Conservation (phyloP, 1,284 basidiomycete species). For the Sanghuangporus weigelae region DNA sequence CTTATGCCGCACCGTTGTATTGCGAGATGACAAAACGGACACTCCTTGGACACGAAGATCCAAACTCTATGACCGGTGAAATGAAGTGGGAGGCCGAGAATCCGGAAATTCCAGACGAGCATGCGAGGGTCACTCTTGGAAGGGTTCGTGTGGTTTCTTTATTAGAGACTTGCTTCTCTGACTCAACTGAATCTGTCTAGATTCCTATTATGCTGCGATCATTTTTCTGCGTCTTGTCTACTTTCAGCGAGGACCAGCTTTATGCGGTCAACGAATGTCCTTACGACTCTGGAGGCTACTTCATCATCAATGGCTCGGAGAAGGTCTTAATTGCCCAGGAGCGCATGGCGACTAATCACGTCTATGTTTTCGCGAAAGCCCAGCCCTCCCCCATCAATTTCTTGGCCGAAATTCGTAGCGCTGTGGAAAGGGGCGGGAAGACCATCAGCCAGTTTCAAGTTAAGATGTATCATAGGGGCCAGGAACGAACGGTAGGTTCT, state of each 20-base stretch:
- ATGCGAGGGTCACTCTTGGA: background rate
- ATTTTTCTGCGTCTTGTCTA: constrained; percentile 89
- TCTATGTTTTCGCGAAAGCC: constrained; percentile 98
- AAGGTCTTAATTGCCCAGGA: constrained; percentile 99
- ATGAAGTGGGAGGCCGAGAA: constrained; percentile 78
- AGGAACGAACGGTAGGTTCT: constrained; percentile 74
- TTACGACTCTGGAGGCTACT: constrained; percentile 98
- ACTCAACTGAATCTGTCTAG: constrained; percentile 34
- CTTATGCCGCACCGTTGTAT: constrained; percentile 94
- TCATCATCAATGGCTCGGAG: constrained; percentile 99
- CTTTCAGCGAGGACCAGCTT: constrained; percentile 73
- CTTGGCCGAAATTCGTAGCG: constrained; percentile 95
- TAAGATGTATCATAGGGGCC: constrained; percentile 90
- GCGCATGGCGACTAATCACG: constrained; percentile 99
- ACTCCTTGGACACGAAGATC: constrained; percentile 75
- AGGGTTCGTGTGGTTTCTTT: constrained; percentile 3
- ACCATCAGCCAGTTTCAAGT: constrained; percentile 98
- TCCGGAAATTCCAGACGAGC: constrained; percentile 42
- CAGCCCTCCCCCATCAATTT: constrained; percentile 96
- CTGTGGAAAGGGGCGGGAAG: constrained; percentile 98
- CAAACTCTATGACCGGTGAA: constrained; percentile 78
- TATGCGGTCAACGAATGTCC: constrained; percentile 96
- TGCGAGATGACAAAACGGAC: constrained; percentile 94
- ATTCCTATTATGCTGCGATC: constrained; percentile 98
- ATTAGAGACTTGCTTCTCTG: background rate